phyloP scores from a whole-genome alignment of 2,329 filamentous ascomycete genomes.

The Talaromyces pinophilus region DNA sequence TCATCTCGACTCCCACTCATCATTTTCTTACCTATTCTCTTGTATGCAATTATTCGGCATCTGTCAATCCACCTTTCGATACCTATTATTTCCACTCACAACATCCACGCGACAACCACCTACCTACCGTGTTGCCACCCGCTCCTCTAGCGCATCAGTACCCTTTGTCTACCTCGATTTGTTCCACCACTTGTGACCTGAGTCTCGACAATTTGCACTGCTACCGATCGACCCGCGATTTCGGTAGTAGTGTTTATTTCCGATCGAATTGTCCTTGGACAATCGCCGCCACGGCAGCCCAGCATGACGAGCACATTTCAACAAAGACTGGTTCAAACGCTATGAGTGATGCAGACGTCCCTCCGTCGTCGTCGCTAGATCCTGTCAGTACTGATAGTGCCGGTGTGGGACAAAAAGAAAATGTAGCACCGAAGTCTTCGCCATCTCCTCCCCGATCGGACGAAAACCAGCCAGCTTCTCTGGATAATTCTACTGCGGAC shows the following conservation, averaged over 20 bases:
- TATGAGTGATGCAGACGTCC: conserved; percentile 51
- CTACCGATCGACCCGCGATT: not conserved
- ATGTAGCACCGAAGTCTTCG: conserved; percentile 27
- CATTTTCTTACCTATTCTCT: not conserved
- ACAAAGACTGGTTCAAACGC: conserved; percentile 45
- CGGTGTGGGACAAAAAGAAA: conserved; percentile 26
- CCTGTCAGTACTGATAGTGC: conserved; percentile 35
- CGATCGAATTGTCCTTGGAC: not conserved
- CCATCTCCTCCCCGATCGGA: conserved; percentile 20
- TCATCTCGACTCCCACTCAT: conserved; percentile 18
- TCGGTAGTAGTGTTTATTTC: conserved; percentile 3
- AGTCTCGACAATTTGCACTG: conserved; percentile 12
- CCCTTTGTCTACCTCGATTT: not conserved
- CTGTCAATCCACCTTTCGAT: not conserved
- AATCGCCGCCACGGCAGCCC: conserved; percentile 40
- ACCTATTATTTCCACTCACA: conserved; percentile 13
- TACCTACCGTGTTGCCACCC: conserved; percentile 21
- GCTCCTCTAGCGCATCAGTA: conserved; percentile 1
- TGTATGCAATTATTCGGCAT: not conserved
- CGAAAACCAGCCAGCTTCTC: conserved; percentile 27
- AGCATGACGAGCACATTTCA: conserved; percentile 48
- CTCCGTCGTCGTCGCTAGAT: conserved; percentile 40
- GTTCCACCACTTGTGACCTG: not conserved
- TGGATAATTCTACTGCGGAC: conserved; percentile 32
- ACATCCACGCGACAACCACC: conserved; percentile 21